These are phyloP conservation scores for Circinella umbellata DNA, from an alignment of 371 early-diverging fungal genomes.

Conservation along the genomic window DNA sequence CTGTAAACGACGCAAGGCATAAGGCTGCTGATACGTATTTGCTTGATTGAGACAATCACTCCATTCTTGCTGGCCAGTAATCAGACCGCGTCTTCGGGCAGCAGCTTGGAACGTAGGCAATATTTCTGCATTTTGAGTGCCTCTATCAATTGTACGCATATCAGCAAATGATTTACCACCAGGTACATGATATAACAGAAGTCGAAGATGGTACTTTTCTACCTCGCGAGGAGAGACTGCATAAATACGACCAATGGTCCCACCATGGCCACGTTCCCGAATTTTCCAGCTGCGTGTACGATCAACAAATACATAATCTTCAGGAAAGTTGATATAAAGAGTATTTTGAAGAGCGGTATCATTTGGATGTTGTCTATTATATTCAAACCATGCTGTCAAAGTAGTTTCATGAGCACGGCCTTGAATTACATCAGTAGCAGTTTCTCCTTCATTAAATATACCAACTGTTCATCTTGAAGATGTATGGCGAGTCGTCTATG, in stretches of 20 bases:
- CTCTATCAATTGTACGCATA: constrained; percentile 6
- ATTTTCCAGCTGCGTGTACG: background rate
- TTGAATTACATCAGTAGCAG: background rate
- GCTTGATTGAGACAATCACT: background rate
- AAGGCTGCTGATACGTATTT: background rate
- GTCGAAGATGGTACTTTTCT: background rate
- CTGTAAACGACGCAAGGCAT: background rate
- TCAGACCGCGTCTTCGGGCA: background rate
- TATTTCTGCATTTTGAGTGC: background rate
- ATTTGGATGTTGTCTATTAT: background rate
- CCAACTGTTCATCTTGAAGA: constrained; percentile 19
- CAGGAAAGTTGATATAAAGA: background rate
- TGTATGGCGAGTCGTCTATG: constrained; percentile 27
- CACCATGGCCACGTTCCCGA: background rate
- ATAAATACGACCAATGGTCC: constrained; percentile 5
- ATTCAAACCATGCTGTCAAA: constrained; percentile 7
- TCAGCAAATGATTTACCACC: constrained; percentile 13
- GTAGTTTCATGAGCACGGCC: constrained; percentile 9
- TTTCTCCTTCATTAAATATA: background rate
- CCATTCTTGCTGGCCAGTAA: background rate
- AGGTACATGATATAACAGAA: constrained; percentile 12
- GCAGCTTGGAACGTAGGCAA: constrained; percentile 12
- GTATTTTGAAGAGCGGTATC: background rate
- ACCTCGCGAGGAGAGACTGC: background rate
- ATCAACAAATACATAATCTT: background rate